These are phyloP conservation scores for Golubevia pallescens DNA, from an alignment of 1,284 basidiomycete species.

Conservation along the genomic window DNA sequence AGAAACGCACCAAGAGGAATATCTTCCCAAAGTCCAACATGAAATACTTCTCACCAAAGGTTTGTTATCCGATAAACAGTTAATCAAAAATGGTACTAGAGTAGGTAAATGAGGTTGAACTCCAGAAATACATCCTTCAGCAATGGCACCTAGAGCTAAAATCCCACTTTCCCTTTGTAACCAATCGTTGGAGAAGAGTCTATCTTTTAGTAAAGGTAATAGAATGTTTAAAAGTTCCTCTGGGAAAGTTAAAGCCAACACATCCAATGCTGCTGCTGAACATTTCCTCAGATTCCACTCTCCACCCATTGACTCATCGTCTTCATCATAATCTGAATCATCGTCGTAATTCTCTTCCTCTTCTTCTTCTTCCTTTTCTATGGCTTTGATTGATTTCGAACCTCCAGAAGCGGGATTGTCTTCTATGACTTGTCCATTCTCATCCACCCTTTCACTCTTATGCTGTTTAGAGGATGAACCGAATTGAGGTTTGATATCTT, in stretches of 20 bases:
- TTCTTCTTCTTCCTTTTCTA: slow-evolving; percentile 72
- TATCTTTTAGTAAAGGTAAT: slow-evolving; percentile 86
- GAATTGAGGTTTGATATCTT: slow-evolving; percentile 95
- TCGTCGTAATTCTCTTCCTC: slow-evolving; percentile 82
- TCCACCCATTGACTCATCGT: slow-evolving; percentile 94
- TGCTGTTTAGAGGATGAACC: too few species aligned
- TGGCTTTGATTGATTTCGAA: slow-evolving; percentile 6
- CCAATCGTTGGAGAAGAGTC: slow-evolving; percentile 93
- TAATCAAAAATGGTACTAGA: slow-evolving; percentile 89
- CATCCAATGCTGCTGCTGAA: slow-evolving; percentile 94
- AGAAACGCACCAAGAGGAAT: slow-evolving; percentile 90
- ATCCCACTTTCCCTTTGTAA: slow-evolving; percentile 93
- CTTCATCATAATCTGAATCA: slow-evolving; percentile 85
- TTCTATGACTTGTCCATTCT: neutral
- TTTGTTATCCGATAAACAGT: slow-evolving; percentile 88
- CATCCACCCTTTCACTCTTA: neutral
- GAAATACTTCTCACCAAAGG: slow-evolving; percentile 97
- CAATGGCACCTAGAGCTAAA: slow-evolving; percentile 94
- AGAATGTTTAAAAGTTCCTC: slow-evolving; percentile 85
- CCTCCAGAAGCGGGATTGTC: slow-evolving; percentile 9
- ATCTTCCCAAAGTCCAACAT: slow-evolving; percentile 98
- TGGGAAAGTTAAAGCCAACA: slow-evolving; percentile 90
- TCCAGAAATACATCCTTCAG: slow-evolving; percentile 95
- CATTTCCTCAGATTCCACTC: slow-evolving; percentile 99
- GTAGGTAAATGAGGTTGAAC: slow-evolving; percentile 92